A percentile compares a stretch with the other conserved stretches of the same genome.
These are phyloP conservation scores for Schizopora paradoxa DNA, from an alignment of 1,284 basidiomycete species.

Conservation along the genomic window DNA sequence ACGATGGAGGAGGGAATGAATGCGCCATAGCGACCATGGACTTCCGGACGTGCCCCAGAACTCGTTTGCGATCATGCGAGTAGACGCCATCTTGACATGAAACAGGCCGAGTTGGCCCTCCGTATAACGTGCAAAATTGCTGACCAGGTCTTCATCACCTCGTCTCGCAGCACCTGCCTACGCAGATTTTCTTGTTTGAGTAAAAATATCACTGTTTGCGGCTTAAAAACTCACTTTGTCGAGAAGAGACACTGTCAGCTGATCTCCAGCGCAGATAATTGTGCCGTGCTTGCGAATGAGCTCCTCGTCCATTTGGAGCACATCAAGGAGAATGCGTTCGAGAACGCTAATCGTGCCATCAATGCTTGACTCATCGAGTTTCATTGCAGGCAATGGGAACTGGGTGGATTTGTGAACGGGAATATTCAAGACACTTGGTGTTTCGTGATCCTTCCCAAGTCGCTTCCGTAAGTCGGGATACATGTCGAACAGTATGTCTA, in stretches of 20 bases:
- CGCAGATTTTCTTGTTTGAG: background rate
- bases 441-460: constrained; percentile 4
- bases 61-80: constrained; percentile 10
- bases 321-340: constrained; percentile 1
- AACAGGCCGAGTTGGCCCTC: constrained; percentile 19
- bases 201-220: background rate
- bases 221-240: constrained; percentile 17
- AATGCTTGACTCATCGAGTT: constrained; percentile 21
- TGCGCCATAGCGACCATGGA: constrained; percentile 11
- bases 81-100: constrained; percentile 17
- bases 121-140: background rate
- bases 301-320: constrained; percentile 8
- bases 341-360: constrained; percentile 17
- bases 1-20: constrained; percentile 1
- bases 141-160: constrained; percentile 6
- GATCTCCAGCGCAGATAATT: constrained; percentile 20
- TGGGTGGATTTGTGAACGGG: constrained; percentile 18
- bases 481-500: constrained; percentile 7
- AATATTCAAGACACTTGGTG: constrained; percentile 16
- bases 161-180: constrained; percentile 5
- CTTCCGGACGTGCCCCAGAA: constrained; percentile 14
- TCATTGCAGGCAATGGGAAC: constrained; percentile 21
- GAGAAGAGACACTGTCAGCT: constrained; percentile 18
- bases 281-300: constrained; percentile 17
- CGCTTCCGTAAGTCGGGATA: background rate